Conservation (phyloP, 345 rosid genomes). For the Syzygium oleosum region DNA sequence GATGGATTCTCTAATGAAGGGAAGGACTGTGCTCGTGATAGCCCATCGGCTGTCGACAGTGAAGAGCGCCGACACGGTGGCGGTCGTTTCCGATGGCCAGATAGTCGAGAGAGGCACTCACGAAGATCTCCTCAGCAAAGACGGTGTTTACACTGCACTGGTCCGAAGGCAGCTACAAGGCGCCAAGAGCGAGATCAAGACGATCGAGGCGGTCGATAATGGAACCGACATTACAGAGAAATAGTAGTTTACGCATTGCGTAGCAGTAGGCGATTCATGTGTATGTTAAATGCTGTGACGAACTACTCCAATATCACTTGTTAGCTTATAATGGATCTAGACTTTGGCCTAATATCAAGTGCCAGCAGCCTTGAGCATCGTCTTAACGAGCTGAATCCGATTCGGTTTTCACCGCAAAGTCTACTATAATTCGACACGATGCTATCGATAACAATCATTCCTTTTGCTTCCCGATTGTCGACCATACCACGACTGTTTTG, state of each 20-base stretch:
- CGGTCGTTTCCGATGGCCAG: slow-evolving; percentile 80
- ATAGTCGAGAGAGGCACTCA: slow-evolving; percentile 56
- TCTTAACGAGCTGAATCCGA: background rate
- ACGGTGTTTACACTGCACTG: slow-evolving; percentile 56
- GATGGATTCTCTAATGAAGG: slow-evolving; percentile 84
- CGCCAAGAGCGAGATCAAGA: background rate
- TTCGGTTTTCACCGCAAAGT: background rate
- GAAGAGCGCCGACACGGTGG: slow-evolving; percentile 73
- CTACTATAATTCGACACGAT: background rate
- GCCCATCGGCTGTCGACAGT: slow-evolving; percentile 85
- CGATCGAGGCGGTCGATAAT: background rate
- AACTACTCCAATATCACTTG: background rate
- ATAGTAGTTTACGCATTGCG: background rate
- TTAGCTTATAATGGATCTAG: background rate
- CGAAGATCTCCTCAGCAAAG: slow-evolving; percentile 39
- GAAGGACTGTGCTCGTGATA: slow-evolving; percentile 92
- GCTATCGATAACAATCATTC: background rate
- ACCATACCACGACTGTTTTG: background rate
- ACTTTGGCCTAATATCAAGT: background rate
- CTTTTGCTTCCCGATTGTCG: background rate
- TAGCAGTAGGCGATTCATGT: background rate
- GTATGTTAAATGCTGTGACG: background rate
- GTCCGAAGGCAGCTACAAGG: slow-evolving; percentile 63
- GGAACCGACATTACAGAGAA: background rate
- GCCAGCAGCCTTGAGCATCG: background rate